These are phyloP conservation scores for Erysimum cheiranthoides DNA, from an alignment of 345 rosid species.

Conservation along the genomic window DNA sequence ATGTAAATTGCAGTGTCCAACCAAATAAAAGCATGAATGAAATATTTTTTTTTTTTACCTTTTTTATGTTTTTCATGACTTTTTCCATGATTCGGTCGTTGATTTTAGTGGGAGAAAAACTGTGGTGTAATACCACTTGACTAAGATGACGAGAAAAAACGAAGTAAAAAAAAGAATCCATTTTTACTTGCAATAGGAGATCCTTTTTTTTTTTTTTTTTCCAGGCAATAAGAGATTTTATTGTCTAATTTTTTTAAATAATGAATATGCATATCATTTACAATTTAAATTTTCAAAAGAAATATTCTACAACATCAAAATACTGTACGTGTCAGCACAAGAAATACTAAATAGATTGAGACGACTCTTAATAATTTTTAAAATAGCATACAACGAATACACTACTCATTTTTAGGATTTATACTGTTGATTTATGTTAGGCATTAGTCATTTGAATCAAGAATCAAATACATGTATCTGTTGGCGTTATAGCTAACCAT, in stretches of 20 bases:
- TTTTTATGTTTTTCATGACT: slow-evolving; percentile 17
- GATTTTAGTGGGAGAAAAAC: not conserved
- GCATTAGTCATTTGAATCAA: slow-evolving; percentile 7
- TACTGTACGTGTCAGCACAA: slow-evolving; percentile 24
- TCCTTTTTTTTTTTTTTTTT: too few relatives aligned
- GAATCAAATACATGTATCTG: too few relatives aligned
- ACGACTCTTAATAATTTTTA: not conserved
- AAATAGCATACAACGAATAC: not conserved
- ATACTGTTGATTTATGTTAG: slow-evolving; percentile 27
- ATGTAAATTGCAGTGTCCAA: not conserved
- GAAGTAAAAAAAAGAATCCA: not conserved
- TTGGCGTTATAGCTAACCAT: too few relatives aligned
- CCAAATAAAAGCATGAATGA: not conserved
- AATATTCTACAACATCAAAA: not conserved
- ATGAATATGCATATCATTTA: not conserved
- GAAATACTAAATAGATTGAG: not conserved
- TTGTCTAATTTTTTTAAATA: not conserved
- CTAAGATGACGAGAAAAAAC: not conserved
- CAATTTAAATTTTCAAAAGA: not conserved
- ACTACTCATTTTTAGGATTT: slow-evolving; percentile 22
- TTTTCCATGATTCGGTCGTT: slow-evolving; percentile 2
- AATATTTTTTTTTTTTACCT: slow-evolving; percentile 8
- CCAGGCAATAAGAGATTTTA: too few relatives aligned
- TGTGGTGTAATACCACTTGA: not conserved
- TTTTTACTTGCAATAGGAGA: not conserved